A percentile compares a stretch with the other conserved stretches of the same genome.
phyloP scores from a whole-genome alignment of 2,329 filamentous ascomycete genomes.

The Coniella vitis region DNA sequence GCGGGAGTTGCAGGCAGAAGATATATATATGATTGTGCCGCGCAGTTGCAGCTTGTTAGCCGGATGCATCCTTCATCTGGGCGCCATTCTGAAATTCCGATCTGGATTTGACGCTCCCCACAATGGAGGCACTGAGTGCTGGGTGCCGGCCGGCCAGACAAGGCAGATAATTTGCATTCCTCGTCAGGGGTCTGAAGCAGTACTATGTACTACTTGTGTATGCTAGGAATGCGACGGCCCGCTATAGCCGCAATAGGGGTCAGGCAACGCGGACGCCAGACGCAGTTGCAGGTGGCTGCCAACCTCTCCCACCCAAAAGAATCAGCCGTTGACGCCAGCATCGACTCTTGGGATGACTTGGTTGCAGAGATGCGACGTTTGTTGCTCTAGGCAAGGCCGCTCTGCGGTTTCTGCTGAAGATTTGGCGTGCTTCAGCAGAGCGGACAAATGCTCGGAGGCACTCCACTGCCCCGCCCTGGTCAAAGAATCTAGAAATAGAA shows the following conservation, averaged over 20 bases:
- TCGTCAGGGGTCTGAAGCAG: conserved; percentile 6
- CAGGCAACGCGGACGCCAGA: no score
- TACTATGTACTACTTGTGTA: background rate
- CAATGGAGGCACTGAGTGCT: background rate
- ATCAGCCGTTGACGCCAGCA: no score
- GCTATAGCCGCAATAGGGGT: background rate
- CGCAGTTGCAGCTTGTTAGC: background rate
- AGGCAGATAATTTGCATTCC: background rate
- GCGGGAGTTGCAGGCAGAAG: no score
- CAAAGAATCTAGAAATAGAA: conserved; percentile 13
- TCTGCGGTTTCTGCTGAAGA: background rate
- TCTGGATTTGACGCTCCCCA: conserved; percentile 1
- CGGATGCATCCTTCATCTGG: background rate
- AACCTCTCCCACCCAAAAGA: no score
- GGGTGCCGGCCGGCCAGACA: background rate
- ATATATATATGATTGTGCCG: no score
- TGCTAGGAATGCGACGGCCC: background rate
- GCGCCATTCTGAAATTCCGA: background rate
- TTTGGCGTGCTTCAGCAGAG: background rate
- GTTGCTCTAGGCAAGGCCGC: background rate
- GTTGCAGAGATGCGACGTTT: background rate
- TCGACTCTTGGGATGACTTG: background rate
- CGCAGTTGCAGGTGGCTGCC: no score
- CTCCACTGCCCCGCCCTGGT: conserved; percentile 8
- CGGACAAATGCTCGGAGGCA: background rate